Base-by-base conservation (phyloP, 495 filamentous ascomycete genomes). In the Venustampulla echinocandica region DNA sequence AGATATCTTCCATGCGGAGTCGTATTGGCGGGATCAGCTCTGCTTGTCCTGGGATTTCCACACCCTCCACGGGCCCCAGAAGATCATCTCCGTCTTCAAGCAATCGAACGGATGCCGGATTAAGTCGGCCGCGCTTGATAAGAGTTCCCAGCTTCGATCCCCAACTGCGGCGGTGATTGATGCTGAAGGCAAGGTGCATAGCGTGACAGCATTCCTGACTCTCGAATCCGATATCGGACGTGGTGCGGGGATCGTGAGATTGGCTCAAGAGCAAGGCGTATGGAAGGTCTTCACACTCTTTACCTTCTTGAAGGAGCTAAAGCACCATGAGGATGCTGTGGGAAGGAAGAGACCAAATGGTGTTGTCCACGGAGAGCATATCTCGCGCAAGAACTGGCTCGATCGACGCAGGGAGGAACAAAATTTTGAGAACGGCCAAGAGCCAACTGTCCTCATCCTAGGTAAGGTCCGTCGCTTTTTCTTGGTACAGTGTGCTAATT, bases 251-350 rank as follows among this genome's bases (percentile, higher is more conserved):
- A 54, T 80, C 25, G 59, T 77, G n/a, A 64, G 68, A 35, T 55
- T 81, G 25, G 68, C 71, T 4, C 62, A 69, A 44, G 67, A 74
- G 36, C 47, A 56, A 44, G 65, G 68, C 37, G n/a, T 11, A 11
- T 80, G 74, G 75, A 80, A 76, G 58, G 75, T 69, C 3, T 81
- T 71, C 53, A 69, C 71, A 1, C 54, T 79, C 3, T 77, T 74
- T 50, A 79, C 75, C 0, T 65, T 65, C 19, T 53, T 82, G 35
- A 65, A 74, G 30, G 71, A 69, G 28, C 49, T 81, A 32, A 71
- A 68, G 21, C 63, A 59, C 0, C 56, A 64, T 19, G 73, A 78
- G 40, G 78, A 81, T 53, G 58, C 62, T 0, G 46, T 73, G 2
- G 64, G 67, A 0, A 55, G 51, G 6, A 67, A 61, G 19, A 59